Conservation (phyloP, 164 flowering plant genomes). For the Sedum album region DNA sequence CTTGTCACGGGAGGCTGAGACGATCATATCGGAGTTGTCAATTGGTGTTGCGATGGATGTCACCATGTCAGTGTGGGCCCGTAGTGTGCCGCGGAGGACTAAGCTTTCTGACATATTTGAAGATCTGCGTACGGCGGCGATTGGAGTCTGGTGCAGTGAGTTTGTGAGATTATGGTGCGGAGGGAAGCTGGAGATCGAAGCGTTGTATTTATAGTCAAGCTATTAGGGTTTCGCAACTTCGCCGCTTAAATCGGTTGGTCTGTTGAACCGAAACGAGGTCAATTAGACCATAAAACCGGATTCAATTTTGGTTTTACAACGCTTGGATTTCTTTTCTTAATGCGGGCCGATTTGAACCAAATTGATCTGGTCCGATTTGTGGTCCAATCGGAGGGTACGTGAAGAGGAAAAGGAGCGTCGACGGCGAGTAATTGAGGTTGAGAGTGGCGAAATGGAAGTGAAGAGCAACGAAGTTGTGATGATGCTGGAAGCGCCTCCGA, state of each 20-base stretch:
- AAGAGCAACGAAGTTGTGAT: slow-evolving; percentile 18
- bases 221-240: background rate
- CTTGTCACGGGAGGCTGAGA: slow-evolving; percentile 79
- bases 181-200: background rate
- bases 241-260: background rate
- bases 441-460: background rate
- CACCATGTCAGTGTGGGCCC: slow-evolving; percentile 78
- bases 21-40: slow-evolving; percentile 82
- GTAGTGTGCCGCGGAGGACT: slow-evolving; percentile 52
- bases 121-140: background rate
- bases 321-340: no score
- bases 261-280: background rate
- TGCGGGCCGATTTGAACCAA: background rate
- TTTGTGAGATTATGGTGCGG: background rate
- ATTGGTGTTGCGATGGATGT: slow-evolving; percentile 87
- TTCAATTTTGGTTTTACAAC: no score
- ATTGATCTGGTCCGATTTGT: no score
- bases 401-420: no score
- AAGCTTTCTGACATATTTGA: background rate
- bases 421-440: background rate
- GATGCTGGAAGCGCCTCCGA: slow-evolving; percentile 74
- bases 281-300: no score
- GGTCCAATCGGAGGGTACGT: background rate
- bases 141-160: background rate
- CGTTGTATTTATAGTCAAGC: background rate